A percentile compares a stretch with the other conserved stretches of the same genome.
phyloP scores from a whole-genome alignment of 345 rosid genomes.

The Camelina neglecta region DNA sequence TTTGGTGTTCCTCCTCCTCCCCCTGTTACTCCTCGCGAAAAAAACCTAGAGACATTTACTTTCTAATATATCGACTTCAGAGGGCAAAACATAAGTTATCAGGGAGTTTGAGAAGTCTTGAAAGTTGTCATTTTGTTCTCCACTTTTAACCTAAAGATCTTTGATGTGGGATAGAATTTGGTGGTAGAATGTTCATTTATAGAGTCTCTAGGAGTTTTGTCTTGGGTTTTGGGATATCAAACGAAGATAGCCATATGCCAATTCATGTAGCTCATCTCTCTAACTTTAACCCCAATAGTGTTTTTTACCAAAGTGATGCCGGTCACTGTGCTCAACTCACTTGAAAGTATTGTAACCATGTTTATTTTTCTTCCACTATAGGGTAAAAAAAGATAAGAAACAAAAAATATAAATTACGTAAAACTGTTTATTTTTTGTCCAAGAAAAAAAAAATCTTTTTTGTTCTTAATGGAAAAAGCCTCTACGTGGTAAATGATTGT shows the following conservation, averaged over 20 bases:
- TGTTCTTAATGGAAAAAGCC: background rate
- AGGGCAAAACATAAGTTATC: constrained; percentile 16
- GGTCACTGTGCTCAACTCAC: background rate
- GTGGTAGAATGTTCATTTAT: background rate
- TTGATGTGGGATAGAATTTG: constrained; percentile 7
- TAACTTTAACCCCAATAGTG: background rate
- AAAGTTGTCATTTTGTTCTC: background rate
- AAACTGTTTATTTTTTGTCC: background rate
- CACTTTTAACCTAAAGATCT: constrained; percentile 1
- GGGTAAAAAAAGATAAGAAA: too few species aligned
- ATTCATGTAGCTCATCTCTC: constrained; percentile 21
- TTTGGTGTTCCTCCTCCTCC: constrained; percentile 82
- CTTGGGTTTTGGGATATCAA: constrained; percentile 5
- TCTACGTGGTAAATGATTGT: background rate
- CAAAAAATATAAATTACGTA: too few species aligned
- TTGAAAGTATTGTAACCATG: background rate
- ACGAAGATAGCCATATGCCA: background rate
- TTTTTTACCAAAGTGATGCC: background rate
- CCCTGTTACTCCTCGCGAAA: constrained; percentile 47
- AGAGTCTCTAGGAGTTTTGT: constrained; percentile 18
- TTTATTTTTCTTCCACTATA: background rate
- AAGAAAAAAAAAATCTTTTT: too few species aligned
- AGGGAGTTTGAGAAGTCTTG: background rate
- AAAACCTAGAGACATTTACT: constrained; percentile 32
- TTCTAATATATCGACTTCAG: constrained; percentile 12